Conservation (phyloP, 495 filamentous ascomycete species). For the Usnea hakonensis region DNA sequence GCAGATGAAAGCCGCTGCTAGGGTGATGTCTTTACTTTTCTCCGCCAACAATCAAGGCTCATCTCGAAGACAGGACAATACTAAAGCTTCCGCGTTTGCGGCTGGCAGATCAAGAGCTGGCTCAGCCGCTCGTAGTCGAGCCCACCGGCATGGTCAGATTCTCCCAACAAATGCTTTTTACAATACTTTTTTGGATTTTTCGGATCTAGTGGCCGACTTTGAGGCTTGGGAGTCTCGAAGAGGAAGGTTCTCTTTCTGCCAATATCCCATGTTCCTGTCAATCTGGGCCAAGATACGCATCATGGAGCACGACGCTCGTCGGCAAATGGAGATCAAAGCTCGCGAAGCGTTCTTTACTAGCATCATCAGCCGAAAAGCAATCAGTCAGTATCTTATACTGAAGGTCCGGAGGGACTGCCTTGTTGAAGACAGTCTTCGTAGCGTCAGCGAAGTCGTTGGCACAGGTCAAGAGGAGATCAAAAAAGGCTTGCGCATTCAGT, state of each 20-base stretch:
- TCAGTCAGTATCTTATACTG: conserved; percentile 74
- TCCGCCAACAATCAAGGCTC: conserved; percentile 62
- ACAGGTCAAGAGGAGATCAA: conserved; percentile 82
- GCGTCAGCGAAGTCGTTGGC: conserved; percentile 82
- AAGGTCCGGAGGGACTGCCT: conserved; percentile 79
- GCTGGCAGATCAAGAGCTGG: conserved; percentile 25
- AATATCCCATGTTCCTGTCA: conserved; percentile 89
- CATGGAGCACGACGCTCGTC: conserved; percentile 78
- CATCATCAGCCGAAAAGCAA: conserved; percentile 62
- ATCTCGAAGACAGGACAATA: neutral
- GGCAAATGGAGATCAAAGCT: conserved; percentile 88
- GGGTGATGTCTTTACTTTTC: conserved; percentile 76
- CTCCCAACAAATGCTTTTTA: conserved; percentile 82
- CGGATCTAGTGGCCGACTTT: conserved; percentile 80
- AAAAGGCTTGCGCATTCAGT: conserved; percentile 82
- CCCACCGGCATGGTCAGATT: conserved; percentile 51
- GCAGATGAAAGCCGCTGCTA: conserved; percentile 79
- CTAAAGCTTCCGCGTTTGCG: conserved; percentile 11
- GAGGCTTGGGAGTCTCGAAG: conserved; percentile 75
- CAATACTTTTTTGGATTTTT: conserved; percentile 75
- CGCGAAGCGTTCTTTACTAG: conserved; percentile 88
- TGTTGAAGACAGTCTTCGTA: conserved; percentile 81
- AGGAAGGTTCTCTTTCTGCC: conserved; percentile 80
- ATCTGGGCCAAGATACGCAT: conserved; percentile 93
- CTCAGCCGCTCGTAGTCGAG: conserved; percentile 33